Conservation (phyloP, 1,284 basidiomycete species). For the Stereum hirsutum region DNA sequence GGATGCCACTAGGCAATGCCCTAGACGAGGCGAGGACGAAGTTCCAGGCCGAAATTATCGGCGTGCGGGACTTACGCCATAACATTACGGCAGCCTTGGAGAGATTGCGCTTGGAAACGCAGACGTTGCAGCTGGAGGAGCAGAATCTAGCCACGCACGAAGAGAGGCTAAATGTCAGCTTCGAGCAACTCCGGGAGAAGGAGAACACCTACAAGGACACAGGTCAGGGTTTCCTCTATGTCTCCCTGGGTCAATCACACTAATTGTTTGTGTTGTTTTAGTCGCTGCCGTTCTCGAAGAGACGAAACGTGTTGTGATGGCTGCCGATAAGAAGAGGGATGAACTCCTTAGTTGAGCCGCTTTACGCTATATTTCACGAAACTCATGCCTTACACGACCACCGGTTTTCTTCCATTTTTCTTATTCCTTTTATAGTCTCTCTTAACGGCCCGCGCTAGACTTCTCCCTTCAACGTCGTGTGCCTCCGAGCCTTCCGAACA, state of each 20-base stretch:
- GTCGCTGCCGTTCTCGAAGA: conserved; percentile 52
- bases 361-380: not conserved
- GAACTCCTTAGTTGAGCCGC: conserved; percentile 8
- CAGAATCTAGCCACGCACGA: conserved; percentile 45
- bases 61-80: conserved; percentile 42
- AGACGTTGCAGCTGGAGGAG: conserved; percentile 45
- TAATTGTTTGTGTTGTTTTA: conserved; percentile 14
- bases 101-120: conserved; percentile 43
- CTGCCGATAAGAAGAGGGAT: conserved; percentile 37
- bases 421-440: not conserved
- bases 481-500: no score
- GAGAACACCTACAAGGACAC: conserved; percentile 46
- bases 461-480: no score
- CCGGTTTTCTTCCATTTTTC: no score
- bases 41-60: conserved; percentile 50
- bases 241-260: not conserved
- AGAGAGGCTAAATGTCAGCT: conserved; percentile 37
- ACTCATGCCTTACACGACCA: conserved; percentile 2
- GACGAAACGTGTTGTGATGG: conserved; percentile 37
- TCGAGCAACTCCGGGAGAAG: conserved; percentile 46
- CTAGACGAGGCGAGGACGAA: conserved; percentile 45
- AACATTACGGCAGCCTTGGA: conserved; percentile 46
- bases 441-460: no score
- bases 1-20: conserved; percentile 31
- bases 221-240: conserved; percentile 26